Evolutionary conservation across 2,329 filamentous ascomycete genomes (phyloP), one percentile per base, ranked within the genome.

Genomic region (Mariannaea elegans): DNA sequence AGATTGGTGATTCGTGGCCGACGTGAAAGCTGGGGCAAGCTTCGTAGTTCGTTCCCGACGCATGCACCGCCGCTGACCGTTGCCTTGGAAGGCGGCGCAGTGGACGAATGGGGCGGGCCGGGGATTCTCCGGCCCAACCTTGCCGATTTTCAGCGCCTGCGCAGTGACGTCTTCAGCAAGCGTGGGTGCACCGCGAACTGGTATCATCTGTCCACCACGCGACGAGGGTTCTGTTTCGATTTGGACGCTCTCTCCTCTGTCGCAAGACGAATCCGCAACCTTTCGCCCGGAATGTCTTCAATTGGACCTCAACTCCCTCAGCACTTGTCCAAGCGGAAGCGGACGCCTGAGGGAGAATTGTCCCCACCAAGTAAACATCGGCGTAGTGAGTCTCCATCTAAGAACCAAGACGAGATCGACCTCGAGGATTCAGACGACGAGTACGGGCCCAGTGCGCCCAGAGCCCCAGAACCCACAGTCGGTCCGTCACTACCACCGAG

Each of bases 291-390:
- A 21, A 92, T 92, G 89, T 80, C 88, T 49, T 87, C 86, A 31
- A 88, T 92, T 71, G 90, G 90, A 5, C 90, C 91, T 13, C 81
- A 88, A 61, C 75, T 93, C 21, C 90, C 91, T 12, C 83, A 90
- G 4, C 87, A 91, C 62, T 82, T 90, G 39, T 72, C 85, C 31
- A 89, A 89, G 74, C 83, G 87, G 69, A 89, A 88, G 70, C 85
- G 85, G 69, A 82, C 80, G 4, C 68, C 79, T 50, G 71, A 73
- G 29, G 69, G 74, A 12, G 71, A 72, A 24, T 31, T 45, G 12
- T 59, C 66, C 6, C 82, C 79, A 34, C 80, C 80, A 4, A 64
- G 75, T 52, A 88, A 88, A 67, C 65, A 76, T 69, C 64, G 60
- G 13, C 72, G 73, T 4, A 73, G 68, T 60, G 66, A 68, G 36